A percentile compares a stretch with the other conserved stretches of the same genome.
Conservation (phyloP, 768 basidiomycete species). For the Leucosporidium yakuticum region DNA sequence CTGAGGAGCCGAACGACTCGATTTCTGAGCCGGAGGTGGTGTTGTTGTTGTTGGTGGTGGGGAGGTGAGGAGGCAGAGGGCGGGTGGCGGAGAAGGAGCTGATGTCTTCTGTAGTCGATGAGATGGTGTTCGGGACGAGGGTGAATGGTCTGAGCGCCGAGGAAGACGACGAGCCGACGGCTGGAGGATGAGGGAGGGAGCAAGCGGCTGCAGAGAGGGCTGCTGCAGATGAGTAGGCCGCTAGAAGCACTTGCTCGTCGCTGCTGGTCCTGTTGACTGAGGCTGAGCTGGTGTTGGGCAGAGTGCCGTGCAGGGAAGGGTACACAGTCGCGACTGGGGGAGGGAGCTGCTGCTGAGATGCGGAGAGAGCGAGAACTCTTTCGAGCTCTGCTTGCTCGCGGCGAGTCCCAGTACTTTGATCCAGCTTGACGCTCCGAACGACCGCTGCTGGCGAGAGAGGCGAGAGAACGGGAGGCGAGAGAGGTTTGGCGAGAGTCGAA, state of each 20-base stretch:
- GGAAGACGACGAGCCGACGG: not conserved
- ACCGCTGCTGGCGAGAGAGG: too few relatives aligned
- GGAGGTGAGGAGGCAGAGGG: not conserved
- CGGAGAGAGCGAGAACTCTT: not conserved
- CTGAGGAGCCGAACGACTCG: not conserved
- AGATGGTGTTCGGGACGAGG: not conserved
- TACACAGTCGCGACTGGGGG: constrained; percentile 1
- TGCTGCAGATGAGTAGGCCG: too few relatives aligned
- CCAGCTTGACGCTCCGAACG: too few relatives aligned
- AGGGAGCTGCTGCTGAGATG: not conserved
- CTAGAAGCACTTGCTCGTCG: not conserved
- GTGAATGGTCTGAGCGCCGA: not conserved
- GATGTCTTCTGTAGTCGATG: not conserved
- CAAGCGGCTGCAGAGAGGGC: not conserved
- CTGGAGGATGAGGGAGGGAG: not conserved
- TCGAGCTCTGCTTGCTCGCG: not conserved
- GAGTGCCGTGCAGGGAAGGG: constrained; percentile 12
- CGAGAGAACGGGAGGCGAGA: too few relatives aligned
- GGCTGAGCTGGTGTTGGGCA: not conserved
- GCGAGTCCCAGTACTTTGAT: too few relatives aligned
- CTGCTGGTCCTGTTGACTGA: not conserved
- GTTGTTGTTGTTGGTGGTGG: not conserved
- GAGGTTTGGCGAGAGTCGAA: too few relatives aligned
- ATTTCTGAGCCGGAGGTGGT: not conserved
- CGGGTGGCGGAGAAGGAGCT: not conserved